Base-by-base conservation (phyloP, 2,329 filamentous ascomycete species). In the Stenocarpella maydis region DNA sequence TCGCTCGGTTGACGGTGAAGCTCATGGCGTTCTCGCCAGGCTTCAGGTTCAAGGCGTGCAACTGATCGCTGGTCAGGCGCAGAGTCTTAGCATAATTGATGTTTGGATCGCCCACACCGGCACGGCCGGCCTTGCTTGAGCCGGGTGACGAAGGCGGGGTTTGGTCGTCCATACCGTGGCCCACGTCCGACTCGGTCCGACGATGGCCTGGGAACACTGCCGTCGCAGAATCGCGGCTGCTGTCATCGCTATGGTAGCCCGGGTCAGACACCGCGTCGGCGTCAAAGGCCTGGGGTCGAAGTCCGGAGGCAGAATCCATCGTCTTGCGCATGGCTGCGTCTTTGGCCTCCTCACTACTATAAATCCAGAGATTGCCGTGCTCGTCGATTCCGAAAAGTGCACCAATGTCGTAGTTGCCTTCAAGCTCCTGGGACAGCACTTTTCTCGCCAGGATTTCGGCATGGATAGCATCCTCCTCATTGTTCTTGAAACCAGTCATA, bases 331-430 rank as follows among this genome's bases (percentile, higher is more conserved):
- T 91, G 39, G 95, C 95, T 8, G 92, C 92, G 75, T 96, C 92
- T 77, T 98, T 98, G 28, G 96, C 94, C 77, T 97, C 95, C 79
- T 98, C 95, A 75, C 95, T 98, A 81, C 94, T 96, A 82, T 99
- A 99, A 74, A 99, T 98, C 95, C 96, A 98, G n/a, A 99, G 85
- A 76, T 99, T 99, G 8, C 96, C 96, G 70, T 96, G 90, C 76
- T 97, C 94, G 77, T 99, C 96, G 53, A 96, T 95, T 15, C 95
- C 96, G 75, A 99, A 97, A 37, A 99, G 85, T 2, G 95, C 92
- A 7, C 96, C 96, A 75, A 99, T 97, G 77, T 99, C 96, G 79
- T 98, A 98, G 77, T 95, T 94, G 26, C 95, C 96, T 75, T 97
- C 93, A 17, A 98, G 82, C 80, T 98, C 95, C 77, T 99, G 94